Base-by-base conservation (phyloP, 2,329 filamentous ascomycete species). In the Lasiodiplodia gonubiensis region DNA sequence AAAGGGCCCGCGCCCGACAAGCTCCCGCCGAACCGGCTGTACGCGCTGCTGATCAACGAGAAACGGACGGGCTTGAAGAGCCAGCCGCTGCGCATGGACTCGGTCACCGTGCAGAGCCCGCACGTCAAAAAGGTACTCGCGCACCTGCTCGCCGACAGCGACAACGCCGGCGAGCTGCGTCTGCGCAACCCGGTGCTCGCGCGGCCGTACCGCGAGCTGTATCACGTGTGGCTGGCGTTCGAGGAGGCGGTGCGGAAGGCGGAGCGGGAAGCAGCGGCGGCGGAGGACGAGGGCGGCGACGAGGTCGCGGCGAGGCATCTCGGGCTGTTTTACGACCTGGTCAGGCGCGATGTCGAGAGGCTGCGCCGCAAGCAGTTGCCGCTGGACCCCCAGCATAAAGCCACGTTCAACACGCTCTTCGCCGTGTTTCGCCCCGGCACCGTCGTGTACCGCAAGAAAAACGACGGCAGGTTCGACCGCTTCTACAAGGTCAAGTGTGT, bases 21-120 rank as follows among this genome's bases (percentile, higher is more conserved):
- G 16, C 14, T 59, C 11, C 35, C 55, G 2, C 21, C 39, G 8
- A 48, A 46, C 25, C 21, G n/a, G 55, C 55, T 60, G 3, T 60
- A 60, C 55, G 39, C 55, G 2, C 23, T 60, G 14, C 39, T 60
- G 1, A 23, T 46, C 14, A 16, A n/a, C 37, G 10, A 60, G 7
- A 6, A 5, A 14, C 55, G 55, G 25, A 60, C 55, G 7, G 55
- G 55, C 2, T 14, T 46, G 55, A 27, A 21, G 23, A 48, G 10
- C 39, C 30, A 12, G 37, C 39, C 55, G 16, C 55, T 60, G 21
- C 55, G 39, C 37, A 8, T 49, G 52, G 21, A 51, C 1, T 53
- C 61, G 12, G 4, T 64, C 12, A 49, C 42, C 1, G 48, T 64
- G 3, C 61, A 64, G 49, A 64, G 61, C 61, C 61, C 61, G 18